Evolutionary conservation across 1,284 basidiomycete genomes (phyloP).

Genomic region (Cutaneotrichosporon arboriforme): DNA sequence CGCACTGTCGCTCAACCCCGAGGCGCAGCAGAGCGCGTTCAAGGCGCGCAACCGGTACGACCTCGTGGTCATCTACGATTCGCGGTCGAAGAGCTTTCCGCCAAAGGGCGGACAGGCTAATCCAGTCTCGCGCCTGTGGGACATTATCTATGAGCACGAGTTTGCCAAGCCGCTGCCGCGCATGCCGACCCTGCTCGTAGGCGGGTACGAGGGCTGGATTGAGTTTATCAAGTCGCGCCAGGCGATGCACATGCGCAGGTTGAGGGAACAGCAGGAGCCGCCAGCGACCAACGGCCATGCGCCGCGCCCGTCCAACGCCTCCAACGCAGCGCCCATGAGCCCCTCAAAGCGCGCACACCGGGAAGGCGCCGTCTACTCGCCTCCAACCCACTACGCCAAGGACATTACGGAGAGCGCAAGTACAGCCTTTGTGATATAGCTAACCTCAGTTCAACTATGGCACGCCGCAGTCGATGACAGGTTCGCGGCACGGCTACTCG

Average conservation of each 20-base stretch:
- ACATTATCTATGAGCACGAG: conserved; percentile 66
- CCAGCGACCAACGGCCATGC: conserved; percentile 3
- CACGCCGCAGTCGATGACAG: conserved; percentile 41
- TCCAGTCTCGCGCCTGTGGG: conserved; percentile 59
- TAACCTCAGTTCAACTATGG: conserved; percentile 28
- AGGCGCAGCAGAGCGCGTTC: conserved; percentile 67
- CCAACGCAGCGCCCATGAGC: not conserved
- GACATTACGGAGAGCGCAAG: conserved; percentile 42
- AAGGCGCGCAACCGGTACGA: conserved; percentile 79
- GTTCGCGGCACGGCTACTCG: conserved; percentile 23
- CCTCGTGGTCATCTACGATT: conserved; percentile 82
- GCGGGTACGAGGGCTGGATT: conserved; percentile 80
- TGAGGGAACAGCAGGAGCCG: not conserved
- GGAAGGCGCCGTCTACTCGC: conserved; percentile 37
- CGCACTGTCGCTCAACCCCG: conserved; percentile 65
- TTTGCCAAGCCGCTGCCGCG: conserved; percentile 69
- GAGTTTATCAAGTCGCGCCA: conserved; percentile 51
- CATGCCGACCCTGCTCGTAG: conserved; percentile 75
- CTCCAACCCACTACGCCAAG: conserved; percentile 34
- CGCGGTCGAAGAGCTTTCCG: conserved; percentile 58
- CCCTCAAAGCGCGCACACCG: conserved; percentile 16
- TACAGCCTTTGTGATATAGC: no score
- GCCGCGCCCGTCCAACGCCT: not conserved
- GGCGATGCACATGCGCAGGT: conserved; percentile 1
- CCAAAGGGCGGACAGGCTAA: conserved; percentile 49